Percentiles rank a stretch among this genome's conserved stretches.
Conservation (phyloP, 805 yeast genomes). For the Candida takata region DNA sequence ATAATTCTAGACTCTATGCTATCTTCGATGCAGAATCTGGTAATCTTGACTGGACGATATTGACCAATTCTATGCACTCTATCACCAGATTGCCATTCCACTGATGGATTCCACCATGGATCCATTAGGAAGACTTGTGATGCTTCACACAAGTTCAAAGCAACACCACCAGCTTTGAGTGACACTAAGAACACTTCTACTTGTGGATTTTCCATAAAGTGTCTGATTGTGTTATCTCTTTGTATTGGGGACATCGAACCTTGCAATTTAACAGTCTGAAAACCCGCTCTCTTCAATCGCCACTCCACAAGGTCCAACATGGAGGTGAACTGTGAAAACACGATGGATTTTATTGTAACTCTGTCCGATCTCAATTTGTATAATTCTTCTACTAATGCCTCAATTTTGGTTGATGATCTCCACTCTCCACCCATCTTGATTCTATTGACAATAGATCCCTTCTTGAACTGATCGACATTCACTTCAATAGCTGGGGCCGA, state of each 20-base stretch:
- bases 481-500: slow-evolving; percentile 80
- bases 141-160: slow-evolving; percentile 92
- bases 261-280: slow-evolving; percentile 86
- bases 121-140: slow-evolving; percentile 93
- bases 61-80: slow-evolving; percentile 98
- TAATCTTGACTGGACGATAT: slow-evolving; percentile 86
- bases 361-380: slow-evolving; percentile 80
- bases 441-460: slow-evolving; percentile 74
- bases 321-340: slow-evolving; percentile 93
- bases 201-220: slow-evolving; percentile 86
- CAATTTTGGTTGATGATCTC: slow-evolving; percentile 94
- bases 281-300: slow-evolving; percentile 92
- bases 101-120: slow-evolving; percentile 99
- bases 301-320: slow-evolving; percentile 96
- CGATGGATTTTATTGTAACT: slow-evolving; percentile 90
- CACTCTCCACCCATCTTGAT: slow-evolving; percentile 83
- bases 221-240: slow-evolving; percentile 82
- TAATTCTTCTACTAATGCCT: slow-evolving; percentile 89
- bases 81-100: slow-evolving; percentile 98
- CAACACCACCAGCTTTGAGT: slow-evolving; percentile 98
- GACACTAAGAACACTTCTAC: slow-evolving; percentile 95
- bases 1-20: slow-evolving; percentile 94
- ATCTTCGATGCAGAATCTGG: slow-evolving; percentile 91
- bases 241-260: slow-evolving; percentile 97
- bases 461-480: slow-evolving; percentile 43